Conservation (phyloP, 2,329 filamentous ascomycete species). For the Pezicula neosporulosa region DNA sequence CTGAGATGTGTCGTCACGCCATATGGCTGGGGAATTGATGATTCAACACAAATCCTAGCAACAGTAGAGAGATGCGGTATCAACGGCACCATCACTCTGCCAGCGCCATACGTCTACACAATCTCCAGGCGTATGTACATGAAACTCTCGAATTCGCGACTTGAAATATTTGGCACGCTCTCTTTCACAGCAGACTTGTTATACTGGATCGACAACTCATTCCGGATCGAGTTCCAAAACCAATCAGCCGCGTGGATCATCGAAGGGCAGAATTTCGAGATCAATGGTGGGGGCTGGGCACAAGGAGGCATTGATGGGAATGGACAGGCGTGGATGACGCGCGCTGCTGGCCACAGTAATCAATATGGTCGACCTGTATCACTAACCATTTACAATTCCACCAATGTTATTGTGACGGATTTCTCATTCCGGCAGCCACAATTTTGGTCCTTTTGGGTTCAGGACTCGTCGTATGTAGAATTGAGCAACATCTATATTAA, state of each 20-base stretch:
- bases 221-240: constrained; percentile 1
- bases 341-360: background rate
- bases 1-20: background rate
- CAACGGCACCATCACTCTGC: background rate
- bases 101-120: background rate
- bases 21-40: background rate
- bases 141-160: background rate
- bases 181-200: constrained; percentile 1
- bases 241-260: background rate
- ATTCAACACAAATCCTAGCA: background rate
- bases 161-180: constrained; percentile 4
- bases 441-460: constrained; percentile 1
- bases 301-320: constrained; percentile 2
- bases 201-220: constrained; percentile 6
- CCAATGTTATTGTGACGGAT: background rate
- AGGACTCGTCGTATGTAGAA: background rate
- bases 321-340: background rate
- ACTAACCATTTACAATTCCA: background rate
- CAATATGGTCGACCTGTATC: constrained; percentile 1
- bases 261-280: constrained; percentile 1
- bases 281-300: background rate
- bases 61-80: background rate
- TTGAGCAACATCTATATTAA: constrained; percentile 1
- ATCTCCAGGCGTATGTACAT: background rate
- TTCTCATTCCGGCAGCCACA: background rate